phyloP scores from a whole-genome alignment of 1,284 basidiomycete species.

The Microbotryum intermedium region DNA sequence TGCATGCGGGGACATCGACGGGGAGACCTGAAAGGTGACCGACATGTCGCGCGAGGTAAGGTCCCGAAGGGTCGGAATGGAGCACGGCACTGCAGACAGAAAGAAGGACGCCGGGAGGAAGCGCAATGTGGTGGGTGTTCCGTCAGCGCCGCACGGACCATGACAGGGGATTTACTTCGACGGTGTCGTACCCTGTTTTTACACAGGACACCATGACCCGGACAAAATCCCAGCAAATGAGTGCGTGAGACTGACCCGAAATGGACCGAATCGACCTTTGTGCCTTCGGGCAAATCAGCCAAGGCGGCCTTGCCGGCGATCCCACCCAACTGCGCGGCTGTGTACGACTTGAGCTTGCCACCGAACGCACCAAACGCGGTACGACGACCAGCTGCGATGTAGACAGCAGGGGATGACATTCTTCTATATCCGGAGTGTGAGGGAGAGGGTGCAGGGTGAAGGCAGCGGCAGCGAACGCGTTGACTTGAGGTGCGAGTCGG shows the following conservation, averaged over 20 bases:
- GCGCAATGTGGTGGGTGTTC: neutral
- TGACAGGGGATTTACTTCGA: no score
- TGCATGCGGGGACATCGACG: constrained; percentile 47
- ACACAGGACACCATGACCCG: neutral
- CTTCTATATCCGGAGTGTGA: no score
- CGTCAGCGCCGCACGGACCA: neutral
- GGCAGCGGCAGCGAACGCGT: no score
- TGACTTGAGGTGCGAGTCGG: no score
- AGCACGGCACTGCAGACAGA: constrained; percentile 40
- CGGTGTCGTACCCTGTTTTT: neutral
- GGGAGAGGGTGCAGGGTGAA: no score
- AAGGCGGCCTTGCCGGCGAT: constrained; percentile 48
- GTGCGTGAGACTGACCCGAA: constrained; percentile 40
- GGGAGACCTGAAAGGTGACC: constrained; percentile 69
- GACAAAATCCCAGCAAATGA: no score
- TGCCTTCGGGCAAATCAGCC: constrained; percentile 42
- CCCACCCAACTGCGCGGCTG: constrained; percentile 46
- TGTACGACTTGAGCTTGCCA: constrained; percentile 44
- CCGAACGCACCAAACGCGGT: constrained; percentile 50
- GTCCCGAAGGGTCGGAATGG: constrained; percentile 57
- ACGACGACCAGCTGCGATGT: constrained; percentile 43
- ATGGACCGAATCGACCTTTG: constrained; percentile 45
- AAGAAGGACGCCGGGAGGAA: neutral
- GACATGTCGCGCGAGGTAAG: constrained; percentile 91
- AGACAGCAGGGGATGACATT: constrained; percentile 9